Conservation (phyloP, 1,284 basidiomycete genomes). For the Entoloma clypeatum region DNA sequence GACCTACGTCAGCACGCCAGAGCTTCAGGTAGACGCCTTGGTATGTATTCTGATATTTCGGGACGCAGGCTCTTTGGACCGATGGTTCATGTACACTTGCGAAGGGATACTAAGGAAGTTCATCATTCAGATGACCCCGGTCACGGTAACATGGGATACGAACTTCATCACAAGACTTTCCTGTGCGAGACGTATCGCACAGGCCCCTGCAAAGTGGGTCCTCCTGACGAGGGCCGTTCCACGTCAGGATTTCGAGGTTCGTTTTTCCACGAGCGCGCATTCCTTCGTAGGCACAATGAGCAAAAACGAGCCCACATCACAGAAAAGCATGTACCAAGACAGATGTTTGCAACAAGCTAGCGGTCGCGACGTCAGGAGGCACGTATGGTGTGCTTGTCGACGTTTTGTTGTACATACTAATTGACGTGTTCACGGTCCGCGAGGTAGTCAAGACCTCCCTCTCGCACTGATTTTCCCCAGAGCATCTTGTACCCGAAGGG, state of each 20-base stretch:
- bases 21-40: slow-evolving; percentile 1
- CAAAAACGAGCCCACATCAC: background rate
- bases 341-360: background rate
- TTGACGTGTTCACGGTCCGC: too few species aligned
- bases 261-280: background rate
- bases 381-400: too few species aligned
- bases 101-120: slow-evolving; percentile 1
- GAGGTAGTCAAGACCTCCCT: too few species aligned
- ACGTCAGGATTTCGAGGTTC: slow-evolving; percentile 2
- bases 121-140: background rate
- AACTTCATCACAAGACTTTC: slow-evolving; percentile 2
- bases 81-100: background rate
- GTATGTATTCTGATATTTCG: slow-evolving; percentile 1
- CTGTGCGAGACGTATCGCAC: background rate
- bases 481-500: too few species aligned
- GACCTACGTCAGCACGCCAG: background rate
- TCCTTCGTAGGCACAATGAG: background rate
- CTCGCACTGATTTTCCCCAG: too few species aligned
- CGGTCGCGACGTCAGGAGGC: too few species aligned
- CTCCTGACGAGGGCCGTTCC: background rate
- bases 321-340: slow-evolving; percentile 3
- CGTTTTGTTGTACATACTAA: too few species aligned
- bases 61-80: background rate
- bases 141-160: background rate
- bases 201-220: background rate